A percentile compares a stretch with the other conserved stretches of the same genome.
Conservation (phyloP, 352 stramenopile genomes). For the Phytophthora pistaciae region DNA sequence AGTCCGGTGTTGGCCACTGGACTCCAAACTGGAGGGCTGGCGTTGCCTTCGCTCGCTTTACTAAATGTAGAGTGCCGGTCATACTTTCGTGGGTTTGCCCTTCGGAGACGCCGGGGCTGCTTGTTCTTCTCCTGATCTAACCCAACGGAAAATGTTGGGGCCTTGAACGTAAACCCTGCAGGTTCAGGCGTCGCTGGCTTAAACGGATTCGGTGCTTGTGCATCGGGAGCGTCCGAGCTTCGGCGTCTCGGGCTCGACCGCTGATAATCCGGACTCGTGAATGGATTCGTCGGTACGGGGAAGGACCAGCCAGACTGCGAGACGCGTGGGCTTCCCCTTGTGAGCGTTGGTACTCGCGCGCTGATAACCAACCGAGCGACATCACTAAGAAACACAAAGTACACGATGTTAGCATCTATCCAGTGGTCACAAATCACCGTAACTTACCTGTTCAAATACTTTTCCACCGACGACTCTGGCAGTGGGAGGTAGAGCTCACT, state of each 20-base stretch:
- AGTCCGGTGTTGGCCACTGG: background rate
- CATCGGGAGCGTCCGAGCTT: background rate
- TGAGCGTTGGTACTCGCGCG: constrained; percentile 16
- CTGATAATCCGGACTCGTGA: background rate
- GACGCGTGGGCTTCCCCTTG: background rate
- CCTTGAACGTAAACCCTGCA: background rate
- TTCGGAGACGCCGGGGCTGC: background rate
- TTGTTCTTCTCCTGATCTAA: background rate
- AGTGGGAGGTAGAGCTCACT: constrained; percentile 24
- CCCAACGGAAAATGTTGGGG: background rate
- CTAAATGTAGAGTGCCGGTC: background rate
- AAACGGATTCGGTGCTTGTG: background rate
- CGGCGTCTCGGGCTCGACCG: background rate
- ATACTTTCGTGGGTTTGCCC: background rate
- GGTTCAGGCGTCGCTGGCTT: background rate
- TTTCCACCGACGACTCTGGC: background rate
- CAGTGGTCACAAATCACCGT: background rate
- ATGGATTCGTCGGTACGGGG: background rate
- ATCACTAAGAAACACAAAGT: constrained; percentile 5
- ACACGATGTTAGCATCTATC: background rate
- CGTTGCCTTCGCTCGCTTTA: background rate
- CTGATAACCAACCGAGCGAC: constrained; percentile 23
- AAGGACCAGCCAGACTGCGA: background rate
- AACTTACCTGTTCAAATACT: constrained; percentile 2
- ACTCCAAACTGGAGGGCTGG: too few relatives aligned